A percentile compares a stretch with the other conserved stretches of the same genome.
These are phyloP conservation scores for Neodidymelliopsis sp. DNA, from an alignment of 2,329 filamentous ascomycete species.

Conservation along the genomic window DNA sequence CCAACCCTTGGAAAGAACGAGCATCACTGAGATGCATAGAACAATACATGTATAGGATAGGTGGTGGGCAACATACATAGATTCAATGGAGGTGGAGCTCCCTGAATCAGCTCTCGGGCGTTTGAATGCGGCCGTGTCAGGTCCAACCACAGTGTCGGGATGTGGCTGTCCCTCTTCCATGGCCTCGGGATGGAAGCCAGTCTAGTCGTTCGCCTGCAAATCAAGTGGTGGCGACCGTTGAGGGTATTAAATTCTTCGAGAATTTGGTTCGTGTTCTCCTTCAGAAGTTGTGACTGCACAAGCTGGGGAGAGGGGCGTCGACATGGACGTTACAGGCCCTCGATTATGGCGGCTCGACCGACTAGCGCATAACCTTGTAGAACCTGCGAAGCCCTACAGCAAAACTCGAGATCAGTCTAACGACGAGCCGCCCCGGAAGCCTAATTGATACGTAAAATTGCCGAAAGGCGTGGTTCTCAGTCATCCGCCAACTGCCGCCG, in stretches of 20 bases:
- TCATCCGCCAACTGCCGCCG: not conserved
- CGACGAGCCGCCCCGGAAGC: constrained; percentile 13
- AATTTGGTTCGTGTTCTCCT: not conserved
- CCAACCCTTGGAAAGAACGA: not conserved
- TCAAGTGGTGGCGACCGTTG: constrained; percentile 25
- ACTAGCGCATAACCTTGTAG: constrained; percentile 16
- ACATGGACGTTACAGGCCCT: constrained; percentile 14
- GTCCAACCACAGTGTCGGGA: constrained; percentile 45
- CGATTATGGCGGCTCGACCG: constrained; percentile 18
- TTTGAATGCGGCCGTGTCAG: constrained; percentile 46
- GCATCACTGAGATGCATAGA: not conserved
- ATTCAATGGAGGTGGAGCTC: constrained; percentile 42
- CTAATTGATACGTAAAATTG: constrained; percentile 7
- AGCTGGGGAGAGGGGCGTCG: constrained; percentile 11
- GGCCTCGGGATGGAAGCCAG: constrained; percentile 41
- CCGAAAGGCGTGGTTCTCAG: constrained; percentile 4
- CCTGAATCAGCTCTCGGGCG: constrained; percentile 43
- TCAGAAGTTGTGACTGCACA: constrained; percentile 5
- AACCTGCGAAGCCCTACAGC: constrained; percentile 15
- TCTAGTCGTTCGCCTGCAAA: constrained; percentile 23
- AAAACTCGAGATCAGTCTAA: constrained; percentile 12
- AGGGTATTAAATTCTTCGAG: constrained; percentile 3
- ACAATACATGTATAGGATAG: not conserved
- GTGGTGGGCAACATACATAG: constrained; percentile 38
- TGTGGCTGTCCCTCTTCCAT: constrained; percentile 49